Evolutionary conservation across 2,329 filamentous ascomycete genomes (phyloP).

Genomic region (Ophiostoma sp.): DNA sequence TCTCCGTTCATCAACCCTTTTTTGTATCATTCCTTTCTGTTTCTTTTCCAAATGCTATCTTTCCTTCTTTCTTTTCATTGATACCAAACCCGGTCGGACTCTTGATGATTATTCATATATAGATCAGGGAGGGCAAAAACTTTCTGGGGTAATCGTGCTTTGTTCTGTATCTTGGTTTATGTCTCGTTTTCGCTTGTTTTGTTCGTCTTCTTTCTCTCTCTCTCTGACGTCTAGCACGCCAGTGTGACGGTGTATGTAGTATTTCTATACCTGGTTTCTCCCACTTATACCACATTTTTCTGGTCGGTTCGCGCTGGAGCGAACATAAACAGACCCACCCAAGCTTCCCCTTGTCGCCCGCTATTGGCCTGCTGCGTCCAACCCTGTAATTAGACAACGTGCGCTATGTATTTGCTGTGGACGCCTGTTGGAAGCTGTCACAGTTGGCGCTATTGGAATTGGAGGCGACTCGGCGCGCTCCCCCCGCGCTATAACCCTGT

Average conservation of each 20-base stretch:
- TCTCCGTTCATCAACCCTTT: background rate
- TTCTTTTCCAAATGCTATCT: background rate
- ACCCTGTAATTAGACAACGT: background rate
- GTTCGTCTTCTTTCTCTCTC: background rate
- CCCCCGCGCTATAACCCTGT: background rate
- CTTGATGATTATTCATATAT: constrained; percentile 9
- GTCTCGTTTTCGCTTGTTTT: background rate
- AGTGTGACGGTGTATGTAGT: background rate
- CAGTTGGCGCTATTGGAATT: background rate
- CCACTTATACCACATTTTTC: background rate
- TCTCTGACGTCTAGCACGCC: background rate
- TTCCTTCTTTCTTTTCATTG: constrained; percentile 9
- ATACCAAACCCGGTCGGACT: constrained; percentile 18
- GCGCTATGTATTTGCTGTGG: constrained; percentile 3
- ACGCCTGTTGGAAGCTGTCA: background rate
- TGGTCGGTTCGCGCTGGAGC: constrained; percentile 4
- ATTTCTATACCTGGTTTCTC: background rate
- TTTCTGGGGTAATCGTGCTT: background rate
- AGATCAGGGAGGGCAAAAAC: background rate
- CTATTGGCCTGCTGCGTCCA: background rate
- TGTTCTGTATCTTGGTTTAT: background rate
- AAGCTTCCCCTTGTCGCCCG: background rate
- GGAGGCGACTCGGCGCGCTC: background rate
- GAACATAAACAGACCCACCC: constrained; percentile 10
- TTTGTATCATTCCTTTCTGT: background rate